phyloP scores from a whole-genome alignment of 1,284 basidiomycete genomes.

The Grifola frondosa region DNA sequence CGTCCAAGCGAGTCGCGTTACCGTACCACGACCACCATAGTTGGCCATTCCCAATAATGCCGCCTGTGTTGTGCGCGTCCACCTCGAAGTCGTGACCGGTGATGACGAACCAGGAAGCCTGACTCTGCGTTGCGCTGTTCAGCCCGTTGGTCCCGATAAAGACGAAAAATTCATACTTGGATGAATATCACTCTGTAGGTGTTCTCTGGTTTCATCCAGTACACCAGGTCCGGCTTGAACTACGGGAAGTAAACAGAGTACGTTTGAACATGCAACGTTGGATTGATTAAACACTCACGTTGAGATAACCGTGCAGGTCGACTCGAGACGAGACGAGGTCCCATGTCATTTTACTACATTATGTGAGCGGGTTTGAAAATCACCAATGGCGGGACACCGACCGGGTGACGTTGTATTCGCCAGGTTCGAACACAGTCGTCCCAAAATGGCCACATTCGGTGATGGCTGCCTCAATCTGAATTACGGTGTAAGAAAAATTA shows the following conservation, averaged over 20 bases:
- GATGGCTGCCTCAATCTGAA: constrained; percentile 51
- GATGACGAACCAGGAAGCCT: constrained; percentile 67
- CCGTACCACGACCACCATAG: constrained; percentile 51
- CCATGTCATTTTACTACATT: constrained; percentile 58
- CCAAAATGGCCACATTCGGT: constrained; percentile 52
- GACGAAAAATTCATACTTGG: constrained; percentile 42
- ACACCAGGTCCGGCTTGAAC: constrained; percentile 59
- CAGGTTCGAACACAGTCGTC: constrained; percentile 42
- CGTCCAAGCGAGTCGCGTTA: constrained; percentile 46
- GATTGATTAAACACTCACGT: constrained; percentile 12
- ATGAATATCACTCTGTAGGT: constrained; percentile 65
- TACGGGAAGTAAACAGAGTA: constrained; percentile 17
- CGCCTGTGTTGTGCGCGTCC: constrained; percentile 58
- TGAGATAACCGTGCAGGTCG: constrained; percentile 55
- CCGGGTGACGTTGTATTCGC: constrained; percentile 55
- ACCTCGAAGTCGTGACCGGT: constrained; percentile 59
- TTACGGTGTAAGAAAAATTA: neutral
- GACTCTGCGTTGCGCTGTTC: constrained; percentile 38
- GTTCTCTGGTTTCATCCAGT: constrained; percentile 56
- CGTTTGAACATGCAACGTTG: neutral
- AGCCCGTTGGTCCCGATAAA: neutral
- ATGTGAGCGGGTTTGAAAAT: constrained; percentile 5
- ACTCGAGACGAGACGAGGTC: constrained; percentile 50
- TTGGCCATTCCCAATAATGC: constrained; percentile 65
- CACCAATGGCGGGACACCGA: constrained; percentile 23